Conservation (phyloP, 129 eudicot species). For the Ambrosia trifida region DNA sequence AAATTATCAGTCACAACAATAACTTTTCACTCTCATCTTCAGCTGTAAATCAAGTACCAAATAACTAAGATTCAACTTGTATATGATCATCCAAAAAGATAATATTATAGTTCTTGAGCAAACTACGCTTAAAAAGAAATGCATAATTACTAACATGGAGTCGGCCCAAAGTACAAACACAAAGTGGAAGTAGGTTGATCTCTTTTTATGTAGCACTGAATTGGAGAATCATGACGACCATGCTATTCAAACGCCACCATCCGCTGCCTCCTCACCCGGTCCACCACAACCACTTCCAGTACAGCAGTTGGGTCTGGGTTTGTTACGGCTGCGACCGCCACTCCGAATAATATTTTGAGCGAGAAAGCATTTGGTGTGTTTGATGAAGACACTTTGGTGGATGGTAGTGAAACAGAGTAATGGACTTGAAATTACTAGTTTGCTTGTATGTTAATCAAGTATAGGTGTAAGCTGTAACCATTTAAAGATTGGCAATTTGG, state of each 20-base stretch:
- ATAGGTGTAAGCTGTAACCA: no score
- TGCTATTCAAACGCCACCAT: slow-evolving; percentile 62
- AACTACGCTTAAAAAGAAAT: neutral
- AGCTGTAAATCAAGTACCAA: slow-evolving; percentile 40
- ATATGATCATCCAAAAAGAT: neutral
- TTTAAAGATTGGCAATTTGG: no score
- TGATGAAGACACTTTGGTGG: no score
- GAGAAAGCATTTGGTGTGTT: no score
- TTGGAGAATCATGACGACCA: slow-evolving; percentile 85
- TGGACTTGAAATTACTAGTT: no score
- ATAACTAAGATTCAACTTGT: neutral
- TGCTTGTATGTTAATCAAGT: no score
- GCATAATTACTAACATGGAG: slow-evolving; percentile 72
- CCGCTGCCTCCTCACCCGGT: no score
- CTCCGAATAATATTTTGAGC: no score
- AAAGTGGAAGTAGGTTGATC: slow-evolving; percentile 79
- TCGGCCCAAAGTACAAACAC: slow-evolving; percentile 71
- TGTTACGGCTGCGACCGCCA: no score
- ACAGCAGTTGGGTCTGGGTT: no score
- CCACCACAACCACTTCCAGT: no score
- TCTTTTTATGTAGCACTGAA: slow-evolving; percentile 89
- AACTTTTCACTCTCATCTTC: slow-evolving; percentile 75
- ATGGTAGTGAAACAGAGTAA: no score
- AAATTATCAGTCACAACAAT: slow-evolving; percentile 33
- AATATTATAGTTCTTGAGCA: neutral